phyloP scores from a whole-genome alignment of 768 basidiomycete species.

The Leucogyrophana mollusca region DNA sequence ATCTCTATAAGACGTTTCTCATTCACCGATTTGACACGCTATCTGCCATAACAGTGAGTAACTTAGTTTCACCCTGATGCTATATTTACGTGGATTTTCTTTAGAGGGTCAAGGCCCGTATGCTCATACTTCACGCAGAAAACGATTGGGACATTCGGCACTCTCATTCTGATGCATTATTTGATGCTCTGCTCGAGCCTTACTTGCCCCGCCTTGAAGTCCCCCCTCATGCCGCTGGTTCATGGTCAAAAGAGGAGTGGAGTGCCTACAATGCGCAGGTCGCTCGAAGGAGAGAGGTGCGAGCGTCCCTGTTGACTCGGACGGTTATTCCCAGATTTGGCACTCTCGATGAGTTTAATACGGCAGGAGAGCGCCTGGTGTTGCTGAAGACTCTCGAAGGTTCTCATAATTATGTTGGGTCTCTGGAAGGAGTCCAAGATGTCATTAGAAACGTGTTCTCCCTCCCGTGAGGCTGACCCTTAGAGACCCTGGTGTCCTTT shows the following conservation, averaged over 20 bases:
- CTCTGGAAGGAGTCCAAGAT: constrained; percentile 71
- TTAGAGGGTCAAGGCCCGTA: constrained; percentile 65
- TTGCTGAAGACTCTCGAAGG: constrained; percentile 59
- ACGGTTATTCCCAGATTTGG: constrained; percentile 49
- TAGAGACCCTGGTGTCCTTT: neutral
- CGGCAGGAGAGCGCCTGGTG: constrained; percentile 45
- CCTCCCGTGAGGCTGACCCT: constrained; percentile 10
- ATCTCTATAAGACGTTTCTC: constrained; percentile 52
- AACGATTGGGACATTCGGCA: constrained; percentile 76
- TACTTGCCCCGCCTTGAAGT: constrained; percentile 51
- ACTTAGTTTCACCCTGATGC: neutral
- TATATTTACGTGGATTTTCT: neutral
- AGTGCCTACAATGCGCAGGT: constrained; percentile 37
- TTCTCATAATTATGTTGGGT: constrained; percentile 55
- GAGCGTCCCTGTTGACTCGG: constrained; percentile 44
- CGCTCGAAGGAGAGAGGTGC: constrained; percentile 36
- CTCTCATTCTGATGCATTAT: constrained; percentile 66
- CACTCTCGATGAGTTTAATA: constrained; percentile 50
- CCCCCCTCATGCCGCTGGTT: constrained; percentile 28
- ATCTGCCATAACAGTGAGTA: constrained; percentile 54
- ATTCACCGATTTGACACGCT: constrained; percentile 63
- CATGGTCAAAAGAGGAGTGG: constrained; percentile 44
- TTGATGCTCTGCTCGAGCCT: constrained; percentile 64
- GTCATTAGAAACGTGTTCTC: constrained; percentile 36
- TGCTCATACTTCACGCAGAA: constrained; percentile 72